phyloP scores from a whole-genome alignment of 371 early-diverging fungal species.

The Cladochytrium tenue region DNA sequence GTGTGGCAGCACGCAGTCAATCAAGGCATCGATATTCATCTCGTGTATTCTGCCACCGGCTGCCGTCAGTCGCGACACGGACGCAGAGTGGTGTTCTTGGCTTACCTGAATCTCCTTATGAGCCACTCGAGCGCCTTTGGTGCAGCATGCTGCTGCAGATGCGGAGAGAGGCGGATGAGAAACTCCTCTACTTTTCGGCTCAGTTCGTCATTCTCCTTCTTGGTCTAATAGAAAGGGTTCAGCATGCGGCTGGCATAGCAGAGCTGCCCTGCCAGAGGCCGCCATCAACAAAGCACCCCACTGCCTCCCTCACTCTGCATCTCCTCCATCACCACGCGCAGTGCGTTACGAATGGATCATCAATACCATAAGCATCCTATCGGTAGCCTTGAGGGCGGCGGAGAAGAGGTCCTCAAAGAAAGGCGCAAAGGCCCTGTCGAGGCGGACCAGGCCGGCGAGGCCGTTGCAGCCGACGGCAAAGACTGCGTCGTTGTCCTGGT shows the following conservation, averaged over 20 bases:
- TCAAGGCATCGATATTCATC: conserved; percentile 76
- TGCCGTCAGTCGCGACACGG: not conserved
- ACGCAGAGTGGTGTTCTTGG: not conserved
- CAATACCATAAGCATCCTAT: conserved; percentile 66
- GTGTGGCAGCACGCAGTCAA: conserved; percentile 83
- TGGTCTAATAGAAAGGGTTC: no score
- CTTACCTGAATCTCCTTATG: conserved; percentile 75
- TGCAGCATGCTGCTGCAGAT: conserved; percentile 78
- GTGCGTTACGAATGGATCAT: not conserved
- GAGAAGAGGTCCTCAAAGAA: conserved; percentile 83
- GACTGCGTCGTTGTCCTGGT: conserved; percentile 84
- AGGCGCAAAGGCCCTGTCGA: conserved; percentile 62
- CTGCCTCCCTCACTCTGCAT: not conserved
- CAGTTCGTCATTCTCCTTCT: conserved; percentile 78
- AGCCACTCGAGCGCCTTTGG: conserved; percentile 92
- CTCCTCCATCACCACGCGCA: not conserved
- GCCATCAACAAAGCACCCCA: not conserved
- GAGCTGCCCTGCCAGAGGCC: conserved; percentile 4
- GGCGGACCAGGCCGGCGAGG: conserved; percentile 69
- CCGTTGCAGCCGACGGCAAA: conserved; percentile 82
- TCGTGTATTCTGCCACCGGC: conserved; percentile 24
- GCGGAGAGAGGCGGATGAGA: conserved; percentile 74
- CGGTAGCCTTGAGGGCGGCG: conserved; percentile 73
- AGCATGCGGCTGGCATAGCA: no score
- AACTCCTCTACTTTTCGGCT: conserved; percentile 75